Base-by-base conservation (phyloP, 2,329 filamentous ascomycete genomes). In the Amauroascus niger region DNA sequence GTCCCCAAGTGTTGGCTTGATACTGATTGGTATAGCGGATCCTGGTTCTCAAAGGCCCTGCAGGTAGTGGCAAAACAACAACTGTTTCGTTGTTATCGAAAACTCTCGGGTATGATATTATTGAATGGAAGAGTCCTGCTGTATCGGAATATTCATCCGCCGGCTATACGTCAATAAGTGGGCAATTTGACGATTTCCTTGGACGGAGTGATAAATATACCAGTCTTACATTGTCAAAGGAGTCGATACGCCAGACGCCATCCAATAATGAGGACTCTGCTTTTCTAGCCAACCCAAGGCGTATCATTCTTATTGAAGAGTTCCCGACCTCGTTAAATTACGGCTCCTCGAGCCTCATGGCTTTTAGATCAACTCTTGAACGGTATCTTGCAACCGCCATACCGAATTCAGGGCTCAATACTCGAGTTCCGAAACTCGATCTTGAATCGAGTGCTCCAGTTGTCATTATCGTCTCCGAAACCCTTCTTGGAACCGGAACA, bases 111-210 rank as follows among this genome's bases (percentile, higher is more conserved):
- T 83, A 86, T 56, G 81, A 90, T 58, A 72, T 97, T 28, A 73
- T 93, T 30, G 89, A 97, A 69, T 98, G 93, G 93, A 86, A 82
- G 65, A 96, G 95, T 65, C 89, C 91, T 0, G 76, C 79, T 0
- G 80, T 78, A 1, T 79, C 79, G 1, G 76, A 80, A 28, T 79
- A 77, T 1, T 75, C 78, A 1, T 71, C 78, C 7, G 79, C 81
- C 35, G 82, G 81, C 0, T 83, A 83, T 49, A 74, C 82, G 40
- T 90, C 89, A 1, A 78, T 83, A 28, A 82, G 87, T 4, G 77
- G 82, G 6, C 87, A 94, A 60, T 98, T 98, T 64, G 88, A 95
- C 61, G 91, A 97, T 57, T 98, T 97, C 61, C 75, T 98, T 55
- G 84, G 82, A 9, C 80, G 89, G 53, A 84, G 88, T 52, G 85